These are phyloP conservation scores for Malus orientalis DNA, from an alignment of 306 rosid species.

Conservation along the genomic window DNA sequence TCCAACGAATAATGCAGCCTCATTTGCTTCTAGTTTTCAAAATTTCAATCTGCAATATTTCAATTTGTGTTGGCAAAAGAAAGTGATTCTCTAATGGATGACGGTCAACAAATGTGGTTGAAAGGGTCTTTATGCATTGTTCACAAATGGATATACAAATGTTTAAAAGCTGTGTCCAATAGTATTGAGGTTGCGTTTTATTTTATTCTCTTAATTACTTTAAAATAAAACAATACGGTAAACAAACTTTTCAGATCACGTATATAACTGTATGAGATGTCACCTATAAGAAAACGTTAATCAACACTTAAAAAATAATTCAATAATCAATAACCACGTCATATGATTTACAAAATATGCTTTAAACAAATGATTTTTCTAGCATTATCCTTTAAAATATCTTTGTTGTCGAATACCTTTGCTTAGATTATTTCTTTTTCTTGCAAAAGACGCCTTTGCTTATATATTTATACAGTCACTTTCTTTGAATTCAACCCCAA, in stretches of 20 bases:
- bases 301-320: no score
- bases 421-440: no score
- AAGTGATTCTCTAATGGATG: no score
- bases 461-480: background rate
- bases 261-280: no score
- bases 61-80: background rate
- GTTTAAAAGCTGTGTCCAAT: background rate
- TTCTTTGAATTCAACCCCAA: background rate
- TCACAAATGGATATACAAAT: background rate
- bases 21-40: background rate
- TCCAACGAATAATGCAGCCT: background rate
- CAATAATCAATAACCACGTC: no score
- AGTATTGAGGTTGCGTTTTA: background rate
- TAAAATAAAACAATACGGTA: background rate
- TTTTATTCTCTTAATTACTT: background rate
- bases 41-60: background rate
- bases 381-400: background rate
- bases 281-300: no score
- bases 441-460: background rate
- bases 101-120: background rate
- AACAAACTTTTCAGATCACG: rapidly evolving
- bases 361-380: no score
- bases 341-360: no score
- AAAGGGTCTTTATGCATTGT: background rate
- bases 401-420: background rate